Percentiles rank a stretch among this genome's conserved stretches.
Conservation (phyloP, 305 asterid genomes). For the Rubia tinctorum region DNA sequence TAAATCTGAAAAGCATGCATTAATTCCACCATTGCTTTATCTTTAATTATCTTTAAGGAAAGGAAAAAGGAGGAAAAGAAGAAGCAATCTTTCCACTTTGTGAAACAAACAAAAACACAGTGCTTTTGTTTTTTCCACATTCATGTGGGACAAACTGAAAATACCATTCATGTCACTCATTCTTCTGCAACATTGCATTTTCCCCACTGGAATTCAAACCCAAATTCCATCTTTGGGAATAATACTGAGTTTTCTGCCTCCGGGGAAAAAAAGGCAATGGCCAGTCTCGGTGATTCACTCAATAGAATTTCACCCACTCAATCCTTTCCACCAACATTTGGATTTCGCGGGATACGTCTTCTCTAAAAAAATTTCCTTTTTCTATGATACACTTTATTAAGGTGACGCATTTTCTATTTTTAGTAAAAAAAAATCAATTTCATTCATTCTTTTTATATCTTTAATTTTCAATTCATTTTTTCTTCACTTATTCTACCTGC, state of each 20-base stretch:
- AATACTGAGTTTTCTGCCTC: neutral
- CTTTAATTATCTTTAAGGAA: neutral
- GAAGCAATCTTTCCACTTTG: neutral
- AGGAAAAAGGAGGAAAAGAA: neutral
- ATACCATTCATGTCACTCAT: neutral
- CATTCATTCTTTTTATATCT: too few species aligned
- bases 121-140: slow-evolving; percentile 8
- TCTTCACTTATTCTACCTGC: too few species aligned
- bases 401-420: too few species aligned
- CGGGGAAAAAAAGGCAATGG: neutral
- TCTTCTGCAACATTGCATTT: neutral
- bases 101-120: slow-evolving; percentile 3
- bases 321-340: neutral
- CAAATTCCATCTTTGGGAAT: neutral
- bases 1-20: neutral
- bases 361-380: too few species aligned
- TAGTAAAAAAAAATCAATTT: too few species aligned
- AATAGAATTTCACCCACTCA: neutral
- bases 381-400: too few species aligned
- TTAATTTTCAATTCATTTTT: too few species aligned
- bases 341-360: too few species aligned
- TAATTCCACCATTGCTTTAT: neutral
- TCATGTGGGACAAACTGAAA: slow-evolving; percentile 12
- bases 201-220: neutral
- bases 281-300: neutral